These are phyloP conservation scores for Moesziomyces globuligerus DNA, from an alignment of 1,284 basidiomycete genomes.

Conservation along the genomic window DNA sequence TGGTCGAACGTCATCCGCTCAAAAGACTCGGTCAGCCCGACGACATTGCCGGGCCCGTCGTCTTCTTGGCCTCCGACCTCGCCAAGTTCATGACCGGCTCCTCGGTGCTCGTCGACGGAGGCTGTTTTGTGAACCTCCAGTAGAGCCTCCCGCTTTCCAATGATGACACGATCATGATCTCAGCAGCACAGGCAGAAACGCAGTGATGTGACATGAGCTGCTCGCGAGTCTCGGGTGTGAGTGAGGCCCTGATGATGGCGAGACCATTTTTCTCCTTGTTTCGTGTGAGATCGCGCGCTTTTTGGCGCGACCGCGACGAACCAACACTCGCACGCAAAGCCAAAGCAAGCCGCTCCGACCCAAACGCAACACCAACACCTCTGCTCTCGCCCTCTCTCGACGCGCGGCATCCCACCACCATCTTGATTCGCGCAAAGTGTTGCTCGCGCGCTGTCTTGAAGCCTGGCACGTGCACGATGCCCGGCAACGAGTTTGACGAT, in stretches of 20 bases:
- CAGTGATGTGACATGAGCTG: too few species aligned
- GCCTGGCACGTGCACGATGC: conserved; percentile 12
- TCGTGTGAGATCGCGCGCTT: conserved; percentile 8
- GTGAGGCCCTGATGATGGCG: too few species aligned
- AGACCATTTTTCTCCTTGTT: background rate
- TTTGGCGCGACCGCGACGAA: too few species aligned
- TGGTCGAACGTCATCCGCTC: conserved; percentile 76
- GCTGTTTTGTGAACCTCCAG: conserved; percentile 81
- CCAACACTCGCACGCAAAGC: conserved; percentile 5
- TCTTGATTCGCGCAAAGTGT: too few species aligned
- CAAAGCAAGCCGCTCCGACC: too few species aligned
- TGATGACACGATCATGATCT: background rate
- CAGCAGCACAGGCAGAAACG: too few species aligned
- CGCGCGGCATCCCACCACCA: background rate
- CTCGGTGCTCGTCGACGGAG: conserved; percentile 79
- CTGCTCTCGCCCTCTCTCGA: background rate
- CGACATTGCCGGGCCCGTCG: conserved; percentile 80
- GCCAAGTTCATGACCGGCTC: conserved; percentile 78
- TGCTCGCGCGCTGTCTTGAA: too few species aligned
- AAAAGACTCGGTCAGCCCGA: conserved; percentile 74
- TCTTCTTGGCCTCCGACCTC: conserved; percentile 80
- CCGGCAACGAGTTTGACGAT: conserved; percentile 63
- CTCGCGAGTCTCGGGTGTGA: too few species aligned
- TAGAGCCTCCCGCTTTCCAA: conserved; percentile 58
- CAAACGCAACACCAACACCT: conserved; percentile 14